Evolutionary conservation across 2,329 filamentous ascomycete genomes (phyloP), one percentile per base, ranked within the genome.

Genomic region (Pezicula rhizophila): DNA sequence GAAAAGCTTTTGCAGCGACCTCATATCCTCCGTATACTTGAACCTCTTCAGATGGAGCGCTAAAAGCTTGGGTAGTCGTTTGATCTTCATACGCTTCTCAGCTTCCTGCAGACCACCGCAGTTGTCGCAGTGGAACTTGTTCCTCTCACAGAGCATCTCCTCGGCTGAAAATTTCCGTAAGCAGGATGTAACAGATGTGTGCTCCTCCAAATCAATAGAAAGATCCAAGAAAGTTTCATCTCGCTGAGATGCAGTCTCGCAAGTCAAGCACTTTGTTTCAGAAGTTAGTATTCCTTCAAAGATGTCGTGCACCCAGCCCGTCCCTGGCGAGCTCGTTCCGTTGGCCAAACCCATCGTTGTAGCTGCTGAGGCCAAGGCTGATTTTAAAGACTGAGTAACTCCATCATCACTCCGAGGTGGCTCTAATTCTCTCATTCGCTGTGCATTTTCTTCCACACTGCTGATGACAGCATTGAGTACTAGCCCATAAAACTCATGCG

Each of bases 1-100:
- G 66, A 97, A 97, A 39, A 99, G 78, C 69, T 99, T 99, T 66
- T 97, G 91, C 53, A 99, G 72, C 47, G 91, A 82, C 57, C 91
- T 93, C 63, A 95, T 81, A 66, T 97, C 92, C 64, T 97, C 93
- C 2, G 92, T 96, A 65, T 96, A 99, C 70, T 97, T 97, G 75
- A 99, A 99, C 49, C 93, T 82, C 70, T 99, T 99, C 54, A 99
- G 71, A 64, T 99, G 93, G 50, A 99, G 72, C 4, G 93, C 91
- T 55, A 99, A 70, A 51, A 99, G 89, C 63, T 89, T 90, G 4
- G 93, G 93, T 63, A 97, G 71, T 46, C 88, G 82, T 73, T 99
- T 97, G 59, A 99, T 92, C 74, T 97, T 99, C 93, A 99, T 99
- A 55, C 93, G 82, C 74, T 97, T 99, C 68, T 99, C 93, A 0